Evolutionary conservation across 129 eudicot species (phyloP).

Genomic region (Glebionis coronaria): DNA sequence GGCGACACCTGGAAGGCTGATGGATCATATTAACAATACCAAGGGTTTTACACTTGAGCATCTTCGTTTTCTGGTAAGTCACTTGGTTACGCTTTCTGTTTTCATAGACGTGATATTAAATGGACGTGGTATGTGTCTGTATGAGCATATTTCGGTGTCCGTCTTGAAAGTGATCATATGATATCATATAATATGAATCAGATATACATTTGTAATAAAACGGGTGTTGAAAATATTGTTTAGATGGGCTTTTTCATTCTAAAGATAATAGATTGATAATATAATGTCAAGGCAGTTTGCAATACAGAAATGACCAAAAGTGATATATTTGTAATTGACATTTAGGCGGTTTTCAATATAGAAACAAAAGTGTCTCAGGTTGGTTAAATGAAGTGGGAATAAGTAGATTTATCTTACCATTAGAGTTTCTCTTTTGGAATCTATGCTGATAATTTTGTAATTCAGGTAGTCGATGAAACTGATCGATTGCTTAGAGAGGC

Average conservation of each 20-base stretch:
- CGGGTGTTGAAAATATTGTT: not conserved
- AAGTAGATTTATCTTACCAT: not conserved
- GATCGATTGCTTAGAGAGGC: slow-evolving; percentile 85
- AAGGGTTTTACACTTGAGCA: slow-evolving; percentile 95
- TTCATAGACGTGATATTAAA: not conserved
- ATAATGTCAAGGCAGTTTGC: not conserved
- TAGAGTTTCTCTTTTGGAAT: slow-evolving; percentile 20
- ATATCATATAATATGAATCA: not conserved
- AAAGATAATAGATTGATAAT: not conserved
- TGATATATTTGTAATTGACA: not conserved
- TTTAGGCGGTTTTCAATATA: not conserved
- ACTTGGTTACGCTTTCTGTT: not conserved
- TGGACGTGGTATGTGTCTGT: not conserved
- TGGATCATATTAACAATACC: slow-evolving; percentile 85
- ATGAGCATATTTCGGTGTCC: not conserved
- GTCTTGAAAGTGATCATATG: not conserved
- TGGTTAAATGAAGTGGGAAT: not conserved
- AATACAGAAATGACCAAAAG: not conserved
- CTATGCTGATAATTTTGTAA: slow-evolving; percentile 12
- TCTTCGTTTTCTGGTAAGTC: slow-evolving; percentile 78
- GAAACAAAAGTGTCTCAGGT: not conserved
- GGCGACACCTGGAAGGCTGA: slow-evolving; percentile 94
- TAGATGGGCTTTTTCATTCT: not conserved
- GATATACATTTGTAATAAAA: not conserved
- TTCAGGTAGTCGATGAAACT: slow-evolving; percentile 93